Percentiles rank a stretch among this genome's conserved stretches.
These are phyloP conservation scores for Leccinum truebloodii DNA, from an alignment of 768 basidiomycete species.

Conservation along the genomic window DNA sequence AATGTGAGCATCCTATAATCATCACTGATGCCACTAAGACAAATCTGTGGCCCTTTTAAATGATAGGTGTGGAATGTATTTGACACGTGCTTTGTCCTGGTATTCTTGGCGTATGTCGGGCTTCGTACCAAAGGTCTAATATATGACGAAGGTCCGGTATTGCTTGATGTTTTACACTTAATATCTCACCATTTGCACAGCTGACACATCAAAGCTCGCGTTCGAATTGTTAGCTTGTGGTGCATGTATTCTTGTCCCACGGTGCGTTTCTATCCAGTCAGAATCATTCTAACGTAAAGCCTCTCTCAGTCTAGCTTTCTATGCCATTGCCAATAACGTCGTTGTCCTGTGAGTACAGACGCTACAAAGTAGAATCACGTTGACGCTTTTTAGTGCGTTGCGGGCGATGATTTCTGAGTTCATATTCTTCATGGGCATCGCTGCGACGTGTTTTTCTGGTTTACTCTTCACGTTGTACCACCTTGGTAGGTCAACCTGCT, in stretches of 20 bases:
- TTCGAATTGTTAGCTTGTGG: conserved; percentile 86
- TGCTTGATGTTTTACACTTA: background rate
- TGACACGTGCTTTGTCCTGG: conserved; percentile 69
- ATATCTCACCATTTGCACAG: conserved; percentile 28
- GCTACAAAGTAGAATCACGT: background rate
- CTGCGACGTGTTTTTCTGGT: conserved; percentile 80
- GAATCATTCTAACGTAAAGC: conserved; percentile 2
- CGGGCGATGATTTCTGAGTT: conserved; percentile 84
- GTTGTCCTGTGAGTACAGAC: conserved; percentile 62
- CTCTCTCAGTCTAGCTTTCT: conserved; percentile 65
- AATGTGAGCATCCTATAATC: conserved; percentile 51
- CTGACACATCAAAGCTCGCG: conserved; percentile 53
- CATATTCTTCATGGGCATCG: conserved; percentile 76
- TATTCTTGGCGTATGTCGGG: conserved; percentile 68
- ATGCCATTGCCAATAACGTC: conserved; percentile 75
- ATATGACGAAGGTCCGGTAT: conserved; percentile 47
- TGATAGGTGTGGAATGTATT: conserved; percentile 88
- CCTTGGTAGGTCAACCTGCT: conserved; percentile 38
- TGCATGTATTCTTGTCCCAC: conserved; percentile 83
- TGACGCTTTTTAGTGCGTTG: conserved; percentile 54
- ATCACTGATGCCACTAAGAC: background rate
- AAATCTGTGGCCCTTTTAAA: conserved; percentile 2
- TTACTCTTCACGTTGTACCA: conserved; percentile 57
- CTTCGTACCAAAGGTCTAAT: conserved; percentile 66
- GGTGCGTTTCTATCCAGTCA: conserved; percentile 40